Evolutionary conservation across 2,329 filamentous ascomycete species (phyloP).

Genomic region (Sclerotiophoma versabilis): DNA sequence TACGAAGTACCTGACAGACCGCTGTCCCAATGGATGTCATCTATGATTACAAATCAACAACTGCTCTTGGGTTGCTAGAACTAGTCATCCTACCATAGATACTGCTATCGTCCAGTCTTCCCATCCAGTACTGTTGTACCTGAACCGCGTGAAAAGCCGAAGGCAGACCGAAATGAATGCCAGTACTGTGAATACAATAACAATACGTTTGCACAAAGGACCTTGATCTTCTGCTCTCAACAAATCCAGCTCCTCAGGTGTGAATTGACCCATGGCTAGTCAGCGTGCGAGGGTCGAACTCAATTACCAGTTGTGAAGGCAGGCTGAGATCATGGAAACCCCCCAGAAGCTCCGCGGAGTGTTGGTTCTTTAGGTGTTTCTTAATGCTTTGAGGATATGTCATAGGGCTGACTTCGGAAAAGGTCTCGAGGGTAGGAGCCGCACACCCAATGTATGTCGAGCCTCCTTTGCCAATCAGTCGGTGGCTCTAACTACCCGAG

Average conservation of each 20-base stretch:
- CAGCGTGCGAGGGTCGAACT: neutral
- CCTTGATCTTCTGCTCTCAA: constrained; percentile 28
- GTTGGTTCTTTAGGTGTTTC: neutral
- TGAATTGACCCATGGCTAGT: constrained; percentile 22
- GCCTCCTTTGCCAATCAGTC: neutral
- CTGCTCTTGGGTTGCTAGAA: no score
- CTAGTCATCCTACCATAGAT: constrained; percentile 22
- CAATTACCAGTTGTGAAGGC: neutral
- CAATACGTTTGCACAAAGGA: constrained; percentile 22
- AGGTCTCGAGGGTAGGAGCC: neutral
- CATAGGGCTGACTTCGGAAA: neutral
- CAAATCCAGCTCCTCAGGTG: constrained; percentile 26
- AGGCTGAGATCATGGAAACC: neutral
- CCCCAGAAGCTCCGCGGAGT: neutral
- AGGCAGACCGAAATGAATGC: constrained; percentile 29
- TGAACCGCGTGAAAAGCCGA: constrained; percentile 32
- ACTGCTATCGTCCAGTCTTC: constrained; percentile 34
- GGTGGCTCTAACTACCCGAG: neutral
- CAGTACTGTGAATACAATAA: constrained; percentile 29
- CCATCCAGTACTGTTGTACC: constrained; percentile 24
- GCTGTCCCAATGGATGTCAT: constrained; percentile 18
- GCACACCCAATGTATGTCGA: neutral
- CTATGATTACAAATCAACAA: constrained; percentile 9
- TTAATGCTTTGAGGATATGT: neutral
- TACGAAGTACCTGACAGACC: constrained; percentile 28